These are phyloP conservation scores for Sarocladiaceae sp. DNA, from an alignment of 2,329 filamentous ascomycete genomes.

Conservation along the genomic window DNA sequence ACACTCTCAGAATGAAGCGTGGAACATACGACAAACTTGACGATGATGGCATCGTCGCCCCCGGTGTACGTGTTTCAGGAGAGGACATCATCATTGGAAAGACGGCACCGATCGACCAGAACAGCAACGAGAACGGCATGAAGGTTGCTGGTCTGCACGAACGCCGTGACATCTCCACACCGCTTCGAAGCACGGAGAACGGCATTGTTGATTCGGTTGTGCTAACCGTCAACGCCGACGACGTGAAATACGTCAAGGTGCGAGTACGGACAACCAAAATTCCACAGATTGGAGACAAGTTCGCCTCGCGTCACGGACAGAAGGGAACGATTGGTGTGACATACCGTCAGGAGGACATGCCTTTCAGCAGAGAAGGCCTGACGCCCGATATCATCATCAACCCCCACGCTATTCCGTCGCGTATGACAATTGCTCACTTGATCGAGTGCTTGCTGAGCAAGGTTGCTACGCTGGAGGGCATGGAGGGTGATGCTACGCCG, in stretches of 20 bases:
- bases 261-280: conserved; percentile 96
- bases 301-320: conserved; percentile 97
- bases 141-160: conserved; percentile 77
- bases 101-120: conserved; percentile 87
- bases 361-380: conserved; percentile 86
- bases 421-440: conserved; percentile 99
- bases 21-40: conserved; percentile 97
- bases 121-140: conserved; percentile 89
- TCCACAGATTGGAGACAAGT: conserved; percentile 98
- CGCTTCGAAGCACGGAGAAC: conserved; percentile 89
- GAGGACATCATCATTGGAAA: conserved; percentile 99
- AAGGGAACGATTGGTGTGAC: conserved; percentile 99
- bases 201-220: conserved; percentile 94
- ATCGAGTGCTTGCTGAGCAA: conserved; percentile 98
- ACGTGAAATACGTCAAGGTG: conserved; percentile 93
- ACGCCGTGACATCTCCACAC: conserved; percentile 93
- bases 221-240: conserved; percentile 90
- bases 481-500: conserved; percentile 94
- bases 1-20: conserved; percentile 88
- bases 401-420: conserved; percentile 97
- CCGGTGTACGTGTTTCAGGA: conserved; percentile 89
- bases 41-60: conserved; percentile 89
- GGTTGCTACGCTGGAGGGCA: conserved; percentile 85
- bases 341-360: conserved; percentile 97
- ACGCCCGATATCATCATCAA: conserved; percentile 98